Evolutionary conservation across 441 rosid genomes (phyloP), one percentile per base, ranked within the genome.

Genomic region (Dalechampia spathulata): DNA sequence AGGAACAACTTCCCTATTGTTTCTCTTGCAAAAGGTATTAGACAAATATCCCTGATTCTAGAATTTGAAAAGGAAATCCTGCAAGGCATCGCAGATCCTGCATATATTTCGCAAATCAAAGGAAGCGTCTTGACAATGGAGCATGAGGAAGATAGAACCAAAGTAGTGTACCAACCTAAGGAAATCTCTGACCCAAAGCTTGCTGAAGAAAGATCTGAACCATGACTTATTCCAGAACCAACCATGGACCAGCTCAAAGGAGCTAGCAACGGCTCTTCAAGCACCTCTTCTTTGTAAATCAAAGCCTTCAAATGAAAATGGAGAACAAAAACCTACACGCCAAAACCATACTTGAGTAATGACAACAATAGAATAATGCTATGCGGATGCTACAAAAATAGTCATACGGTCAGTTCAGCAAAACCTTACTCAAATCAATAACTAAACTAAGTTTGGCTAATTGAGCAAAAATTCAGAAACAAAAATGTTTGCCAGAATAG

Each of bases 131-230:
- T 57, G 46, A 50, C 42, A 61, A 27, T 37, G 52, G 44, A 57
- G 17, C 23, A 57, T 52, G 26, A 34, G 45, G 28, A 25, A 38
- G 40, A 15, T n/a, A n/a, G 11, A 41, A 52, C 47, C 15, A 54
- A 36, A 40, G 49, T 55, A 22, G 69, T 62, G 54, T 42, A 15
- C 67, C 67, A 16, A 80, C 90, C 94, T 77, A 85, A 62, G 55
- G 73, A 65, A 48, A 85, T 79, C 68, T 85, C 87, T 32, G 85
- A 79, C 49, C 90, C 94, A 74, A 83, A 83, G 71, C 75, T 78
- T 48, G 87, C 80, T 68, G 74, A 75, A 46, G 76, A 71, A 65
- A 58, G 65, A 70, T 83, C 79, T 52, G 75, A 75, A 63, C 65
- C 60, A 56, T 65, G 65, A 52, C 65, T 52, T 61, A 43, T 74